Evolutionary conservation across 208 protist genomes (phyloP).

Genomic region (Leishmania tarentolae): DNA sequence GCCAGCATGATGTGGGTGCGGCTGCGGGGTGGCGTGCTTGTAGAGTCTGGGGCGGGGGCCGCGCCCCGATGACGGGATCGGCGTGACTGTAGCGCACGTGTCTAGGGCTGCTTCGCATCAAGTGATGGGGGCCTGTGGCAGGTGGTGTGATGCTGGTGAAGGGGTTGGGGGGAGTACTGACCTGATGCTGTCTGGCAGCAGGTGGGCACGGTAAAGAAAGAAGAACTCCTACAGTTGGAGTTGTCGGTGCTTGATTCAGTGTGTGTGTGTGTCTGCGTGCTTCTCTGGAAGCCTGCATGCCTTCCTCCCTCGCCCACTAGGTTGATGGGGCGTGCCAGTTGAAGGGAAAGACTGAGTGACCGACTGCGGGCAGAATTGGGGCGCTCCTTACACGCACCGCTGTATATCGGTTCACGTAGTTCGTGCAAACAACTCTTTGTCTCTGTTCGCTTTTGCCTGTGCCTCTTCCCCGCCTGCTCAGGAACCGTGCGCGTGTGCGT

Average conservation of each 20-base stretch:
- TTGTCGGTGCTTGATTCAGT: too few species aligned
- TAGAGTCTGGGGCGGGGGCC: neutral
- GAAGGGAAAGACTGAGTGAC: neutral
- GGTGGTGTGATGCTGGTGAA: neutral
- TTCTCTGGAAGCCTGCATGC: neutral
- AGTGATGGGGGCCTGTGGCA: neutral
- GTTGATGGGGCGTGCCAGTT: neutral
- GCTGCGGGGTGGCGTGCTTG: neutral
- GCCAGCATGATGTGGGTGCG: neutral
- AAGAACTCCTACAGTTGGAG: too few species aligned
- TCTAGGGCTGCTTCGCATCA: neutral
- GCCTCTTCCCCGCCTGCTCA: too few species aligned
- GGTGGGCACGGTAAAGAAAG: neutral
- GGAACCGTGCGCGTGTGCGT: too few species aligned
- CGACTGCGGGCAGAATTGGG: neutral
- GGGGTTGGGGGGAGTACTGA: neutral
- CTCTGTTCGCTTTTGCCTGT: too few species aligned
- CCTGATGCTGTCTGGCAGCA: neutral
- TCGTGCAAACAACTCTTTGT: too few species aligned
- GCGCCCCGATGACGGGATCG: neutral
- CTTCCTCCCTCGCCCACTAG: neutral
- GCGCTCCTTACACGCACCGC: neutral
- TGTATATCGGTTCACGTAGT: neutral
- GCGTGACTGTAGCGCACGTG: neutral
- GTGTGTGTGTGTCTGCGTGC: neutral